Conservation (phyloP, 1,284 basidiomycete genomes). For the Ceratobasidium sp. region DNA sequence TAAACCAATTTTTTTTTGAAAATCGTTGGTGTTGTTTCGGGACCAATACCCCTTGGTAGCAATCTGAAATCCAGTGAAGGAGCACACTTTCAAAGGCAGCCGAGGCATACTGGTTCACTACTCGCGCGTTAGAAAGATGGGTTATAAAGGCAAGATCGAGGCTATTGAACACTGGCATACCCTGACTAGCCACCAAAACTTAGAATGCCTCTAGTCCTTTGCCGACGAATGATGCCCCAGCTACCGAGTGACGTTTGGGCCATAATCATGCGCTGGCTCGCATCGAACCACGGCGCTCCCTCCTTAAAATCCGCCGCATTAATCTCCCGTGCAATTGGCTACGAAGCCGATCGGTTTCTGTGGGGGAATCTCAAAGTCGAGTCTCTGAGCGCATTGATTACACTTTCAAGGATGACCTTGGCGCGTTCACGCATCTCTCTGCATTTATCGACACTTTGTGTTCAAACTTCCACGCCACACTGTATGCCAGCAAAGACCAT, state of each 20-base stretch:
- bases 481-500: not conserved
- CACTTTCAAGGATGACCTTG: slow-evolving; percentile 13
- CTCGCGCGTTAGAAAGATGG: too few relatives aligned
- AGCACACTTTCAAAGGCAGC: too few relatives aligned
- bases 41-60: not conserved
- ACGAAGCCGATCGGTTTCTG: slow-evolving; percentile 20
- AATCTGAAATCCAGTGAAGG: not conserved
- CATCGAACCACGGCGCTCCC: not conserved
- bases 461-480: not conserved
- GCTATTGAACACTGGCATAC: too few relatives aligned
- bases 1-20: not conserved
- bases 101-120: too few relatives aligned
- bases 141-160: too few relatives aligned
- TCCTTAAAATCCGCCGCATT: slow-evolving; percentile 14
- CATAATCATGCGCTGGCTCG: slow-evolving; percentile 7
- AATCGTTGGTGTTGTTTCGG: not conserved
- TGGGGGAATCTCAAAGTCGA: slow-evolving; percentile 21
- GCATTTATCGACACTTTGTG: slow-evolving; percentile 15
- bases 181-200: too few relatives aligned
- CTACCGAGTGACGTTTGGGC: slow-evolving; percentile 22
- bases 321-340: slow-evolving; percentile 14
- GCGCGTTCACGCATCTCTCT: slow-evolving; percentile 10
- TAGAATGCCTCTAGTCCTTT: not conserved
- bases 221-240: not conserved
- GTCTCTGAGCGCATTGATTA: slow-evolving; percentile 10